Base-by-base conservation (phyloP, 2,329 filamentous ascomycete species). In the Fusarium floridanum region DNA sequence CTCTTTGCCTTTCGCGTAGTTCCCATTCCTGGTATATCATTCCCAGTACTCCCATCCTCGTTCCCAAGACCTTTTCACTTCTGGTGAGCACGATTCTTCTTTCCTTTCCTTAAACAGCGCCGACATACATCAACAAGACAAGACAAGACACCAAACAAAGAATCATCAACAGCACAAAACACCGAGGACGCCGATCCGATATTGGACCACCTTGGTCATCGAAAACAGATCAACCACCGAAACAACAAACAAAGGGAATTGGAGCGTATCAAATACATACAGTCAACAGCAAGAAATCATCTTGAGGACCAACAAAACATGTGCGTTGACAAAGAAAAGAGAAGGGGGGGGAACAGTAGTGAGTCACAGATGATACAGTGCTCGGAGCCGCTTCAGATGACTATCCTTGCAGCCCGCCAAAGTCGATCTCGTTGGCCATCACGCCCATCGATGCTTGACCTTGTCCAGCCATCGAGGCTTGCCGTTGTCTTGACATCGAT, bases 361-460 rank as follows among this genome's bases (percentile, higher is more conserved):
- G 24, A n/a, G 24, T 32, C 43, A 27, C 24, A 24, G 5, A 32
- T 17, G 24, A 53, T 29, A 27, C n/a, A n/a, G 48, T 27, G 24
- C 29, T n/a, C 9, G 14, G 9, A 50, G 16, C 24, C 14, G 6
- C 48, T 29, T 2, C 17, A 12, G 24, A 32, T 29, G 24, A 48
- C 41, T 43, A 48, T 32, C 5, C 11, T 11, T 53, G 17, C 27
- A 53, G 24, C 9, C 24, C 48, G 27, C 59, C 62, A 66, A 80
- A 82, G 61, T 80, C 79, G 16, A 79, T 75, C 10, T 81, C 80
- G 34, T 67, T 53, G 48, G 16, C 24, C 48, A 53, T 53, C 17
- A 53, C 45, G 27, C 45, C 45, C 45, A 50, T 50, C 45, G 45
- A n/a, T 27, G 48, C 24, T 29, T 53, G 48, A 17, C 48, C 24